Base-by-base conservation (phyloP, 225 moss, liverwort and hornwort genomes). In the Pseudisothecium myosuroides region DNA sequence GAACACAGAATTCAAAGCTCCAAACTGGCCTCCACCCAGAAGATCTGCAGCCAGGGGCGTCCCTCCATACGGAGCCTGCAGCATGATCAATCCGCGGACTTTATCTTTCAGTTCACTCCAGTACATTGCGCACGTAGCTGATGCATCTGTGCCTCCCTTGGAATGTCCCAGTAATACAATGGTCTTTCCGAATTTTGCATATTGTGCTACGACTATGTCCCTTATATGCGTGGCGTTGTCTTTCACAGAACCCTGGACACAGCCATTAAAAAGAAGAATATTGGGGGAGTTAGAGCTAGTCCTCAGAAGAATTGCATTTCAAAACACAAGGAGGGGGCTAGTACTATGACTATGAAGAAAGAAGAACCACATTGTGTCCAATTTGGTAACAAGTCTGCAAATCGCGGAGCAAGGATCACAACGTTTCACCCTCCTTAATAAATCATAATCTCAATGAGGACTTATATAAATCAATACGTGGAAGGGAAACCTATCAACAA, bases 81-180 rank as follows among this genome's bases (percentile, higher is more conserved):
- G 94, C 90, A 96, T 80, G 45, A 98, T 89, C 90, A 98, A 85
- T 81, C 97, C 97, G 24, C 94, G 94, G 34, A 98, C 94, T 86
- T 96, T 98, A 66, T 92, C 96, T 82, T 94, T 94, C 90, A 98
- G 85, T 66, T 96, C 93, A 22, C 88, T 78, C 97, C 97, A 98
- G 88, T 89, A 96, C 89, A 92, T 96, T 36, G 96, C 91, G 55
- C 95, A 96, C 24, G 97, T 94, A 64, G 96, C 97, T 8, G 97
- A 92, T 52, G 96, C 96, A 92, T 98, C 97, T 11, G 96, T 96
- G 63, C 97, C 97, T 54, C 97, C 97, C 86, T 98, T 98, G 78
- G 96, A 96, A 87, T 98, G 97, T 36, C 97, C 96, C 83, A 96
- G 91, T 78, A 98, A 91, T 41, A 96, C 91, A 14, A 98, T 93